Evolutionary conservation across 768 basidiomycete species (phyloP).

Genomic region (Phlegmacium glaucopus): DNA sequence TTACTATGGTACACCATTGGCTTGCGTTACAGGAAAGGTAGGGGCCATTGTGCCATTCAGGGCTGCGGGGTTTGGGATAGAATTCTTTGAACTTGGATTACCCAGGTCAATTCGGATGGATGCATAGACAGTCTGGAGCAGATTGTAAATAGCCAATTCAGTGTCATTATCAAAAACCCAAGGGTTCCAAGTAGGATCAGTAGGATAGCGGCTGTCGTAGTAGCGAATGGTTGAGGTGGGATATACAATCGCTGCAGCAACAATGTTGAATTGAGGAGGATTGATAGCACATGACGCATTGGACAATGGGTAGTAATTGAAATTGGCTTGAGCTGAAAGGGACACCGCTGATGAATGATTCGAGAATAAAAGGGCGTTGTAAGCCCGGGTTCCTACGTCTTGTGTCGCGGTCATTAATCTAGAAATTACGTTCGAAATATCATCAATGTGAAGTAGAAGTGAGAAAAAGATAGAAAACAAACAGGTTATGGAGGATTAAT

Average conservation of each 20-base stretch:
- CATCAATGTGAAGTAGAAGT: not conserved
- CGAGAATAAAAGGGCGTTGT: slow-evolving; percentile 10
- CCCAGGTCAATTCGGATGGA: slow-evolving; percentile 25
- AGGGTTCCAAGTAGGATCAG: slow-evolving; percentile 3
- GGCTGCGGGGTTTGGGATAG: slow-evolving; percentile 16
- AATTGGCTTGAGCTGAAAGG: slow-evolving; percentile 19
- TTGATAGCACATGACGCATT: slow-evolving; percentile 12
- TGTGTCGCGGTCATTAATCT: slow-evolving; percentile 10
- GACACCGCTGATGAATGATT: slow-evolving; percentile 15
- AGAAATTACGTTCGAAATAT: too few species aligned
- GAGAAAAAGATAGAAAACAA: not conserved
- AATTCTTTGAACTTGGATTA: slow-evolving; percentile 24
- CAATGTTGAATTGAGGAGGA: slow-evolving; percentile 15
- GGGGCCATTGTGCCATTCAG: slow-evolving; percentile 6
- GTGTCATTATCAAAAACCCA: slow-evolving; percentile 10
- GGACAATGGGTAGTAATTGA: slow-evolving; percentile 18
- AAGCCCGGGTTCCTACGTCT: slow-evolving; percentile 15
- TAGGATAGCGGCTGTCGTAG: not conserved
- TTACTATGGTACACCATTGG: not conserved
- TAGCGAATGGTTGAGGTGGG: slow-evolving; percentile 4
- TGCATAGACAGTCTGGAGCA: slow-evolving; percentile 21
- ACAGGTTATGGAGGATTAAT: slow-evolving; percentile 6
- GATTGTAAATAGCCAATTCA: slow-evolving; percentile 13
- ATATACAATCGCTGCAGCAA: slow-evolving; percentile 11
- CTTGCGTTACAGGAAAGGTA: slow-evolving; percentile 10